These are phyloP conservation scores for Albugo laibachii DNA, from an alignment of 352 stramenopile genomes.

Conservation along the genomic window DNA sequence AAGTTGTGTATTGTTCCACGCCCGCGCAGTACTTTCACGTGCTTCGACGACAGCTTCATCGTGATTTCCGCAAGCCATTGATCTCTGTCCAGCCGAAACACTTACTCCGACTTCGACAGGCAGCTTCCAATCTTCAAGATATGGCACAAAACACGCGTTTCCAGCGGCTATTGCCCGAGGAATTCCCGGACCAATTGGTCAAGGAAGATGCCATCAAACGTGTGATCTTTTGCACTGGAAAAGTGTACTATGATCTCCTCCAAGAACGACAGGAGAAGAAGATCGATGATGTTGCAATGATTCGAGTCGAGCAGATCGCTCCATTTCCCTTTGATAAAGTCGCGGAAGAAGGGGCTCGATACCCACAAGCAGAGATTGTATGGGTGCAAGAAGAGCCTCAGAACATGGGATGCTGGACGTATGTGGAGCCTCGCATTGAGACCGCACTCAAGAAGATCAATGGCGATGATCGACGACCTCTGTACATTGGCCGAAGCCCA, in stretches of 20 bases:
- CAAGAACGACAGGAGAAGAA: constrained; percentile 75
- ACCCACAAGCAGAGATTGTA: constrained; percentile 86
- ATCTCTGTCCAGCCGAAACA: constrained; percentile 93
- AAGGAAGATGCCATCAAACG: constrained; percentile 34
- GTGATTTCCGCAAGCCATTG: constrained; percentile 94
- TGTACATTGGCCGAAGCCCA: constrained; percentile 87
- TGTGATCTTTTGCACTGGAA: constrained; percentile 89
- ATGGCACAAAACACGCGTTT: constrained; percentile 89
- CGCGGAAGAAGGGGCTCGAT: constrained; percentile 68
- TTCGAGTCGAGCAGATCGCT: constrained; percentile 93
- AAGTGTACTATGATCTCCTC: constrained; percentile 96
- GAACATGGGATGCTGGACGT: constrained; percentile 94
- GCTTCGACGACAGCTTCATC: constrained; percentile 84
- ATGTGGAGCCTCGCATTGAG: constrained; percentile 87
- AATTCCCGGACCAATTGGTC: constrained; percentile 28
- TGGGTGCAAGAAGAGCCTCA: constrained; percentile 93
- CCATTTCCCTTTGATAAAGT: constrained; percentile 95
- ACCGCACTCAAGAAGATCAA: constrained; percentile 82
- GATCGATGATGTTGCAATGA: constrained; percentile 73
- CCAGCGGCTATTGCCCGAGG: constrained; percentile 77
- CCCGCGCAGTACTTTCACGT: constrained; percentile 86
- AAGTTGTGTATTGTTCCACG: constrained; percentile 94
- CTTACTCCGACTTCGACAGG: constrained; percentile 83
- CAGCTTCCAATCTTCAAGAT: constrained; percentile 82
- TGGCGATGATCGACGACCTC: constrained; percentile 73